A percentile compares a stretch with the other conserved stretches of the same genome.
phyloP scores from a whole-genome alignment of 768 basidiomycete species.

The Grammothele lineata region DNA sequence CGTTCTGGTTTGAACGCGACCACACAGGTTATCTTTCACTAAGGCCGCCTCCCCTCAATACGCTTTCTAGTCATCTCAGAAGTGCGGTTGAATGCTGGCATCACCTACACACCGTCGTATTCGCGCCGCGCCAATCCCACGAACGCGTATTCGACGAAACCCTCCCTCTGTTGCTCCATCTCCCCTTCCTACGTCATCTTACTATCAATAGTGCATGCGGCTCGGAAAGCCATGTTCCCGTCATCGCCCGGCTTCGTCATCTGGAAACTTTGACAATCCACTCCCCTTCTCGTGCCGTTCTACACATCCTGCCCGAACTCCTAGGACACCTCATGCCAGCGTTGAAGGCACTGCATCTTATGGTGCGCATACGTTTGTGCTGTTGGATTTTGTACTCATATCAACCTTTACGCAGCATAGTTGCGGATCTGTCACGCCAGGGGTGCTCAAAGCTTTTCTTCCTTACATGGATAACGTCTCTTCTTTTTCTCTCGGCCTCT shows the following conservation, averaged over 20 bases:
- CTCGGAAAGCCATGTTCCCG: conserved; percentile 3
- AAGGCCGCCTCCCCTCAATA: conserved; percentile 8
- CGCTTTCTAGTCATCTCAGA: conserved; percentile 9
- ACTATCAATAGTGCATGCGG: conserved; percentile 13
- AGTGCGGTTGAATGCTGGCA: conserved; percentile 18
- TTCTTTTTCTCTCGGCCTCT: conserved; percentile 49
- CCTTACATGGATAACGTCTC: conserved; percentile 31
- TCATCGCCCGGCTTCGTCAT: conserved; percentile 11
- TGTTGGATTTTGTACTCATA: too few relatives aligned
- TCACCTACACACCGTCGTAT: conserved; percentile 14
- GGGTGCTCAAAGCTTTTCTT: conserved; percentile 42
- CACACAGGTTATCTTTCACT: conserved; percentile 27
- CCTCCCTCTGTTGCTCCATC: conserved; percentile 7
- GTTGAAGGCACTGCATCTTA: conserved; percentile 38
- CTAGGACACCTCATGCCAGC: conserved; percentile 30
- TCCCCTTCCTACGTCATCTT: conserved; percentile 11
- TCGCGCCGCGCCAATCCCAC: conserved; percentile 11
- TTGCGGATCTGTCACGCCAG: conserved; percentile 63
- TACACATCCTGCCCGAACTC: conserved; percentile 33
- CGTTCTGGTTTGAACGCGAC: conserved; percentile 20
- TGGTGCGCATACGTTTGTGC: conserved; percentile 33
- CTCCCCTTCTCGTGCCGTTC: conserved; percentile 18
- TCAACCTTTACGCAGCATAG: too few relatives aligned
- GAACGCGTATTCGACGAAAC: conserved; percentile 10
- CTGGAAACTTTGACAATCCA: conserved; percentile 19